phyloP scores from a whole-genome alignment of 202 grass and related monocot genomes.

The Zoysia matrella region DNA sequence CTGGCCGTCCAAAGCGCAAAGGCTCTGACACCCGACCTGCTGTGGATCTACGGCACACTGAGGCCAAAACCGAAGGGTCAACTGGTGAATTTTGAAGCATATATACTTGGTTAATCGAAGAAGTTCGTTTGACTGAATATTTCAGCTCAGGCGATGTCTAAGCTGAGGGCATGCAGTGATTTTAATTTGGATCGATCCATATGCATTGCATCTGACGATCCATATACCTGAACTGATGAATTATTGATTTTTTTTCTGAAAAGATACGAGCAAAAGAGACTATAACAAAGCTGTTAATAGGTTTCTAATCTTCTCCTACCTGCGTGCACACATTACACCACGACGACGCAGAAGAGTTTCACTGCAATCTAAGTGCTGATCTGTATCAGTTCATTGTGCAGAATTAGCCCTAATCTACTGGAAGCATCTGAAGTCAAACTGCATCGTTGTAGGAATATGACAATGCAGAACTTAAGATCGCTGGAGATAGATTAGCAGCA shows the following conservation, averaged over 20 bases:
- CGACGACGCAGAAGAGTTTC: neutral
- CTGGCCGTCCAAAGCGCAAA: slow-evolving; percentile 43
- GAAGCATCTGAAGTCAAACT: slow-evolving; percentile 11
- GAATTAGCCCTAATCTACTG: neutral
- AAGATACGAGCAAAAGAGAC: neutral
- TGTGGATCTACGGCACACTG: slow-evolving; percentile 30
- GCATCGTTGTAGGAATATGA: no score
- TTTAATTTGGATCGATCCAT: neutral
- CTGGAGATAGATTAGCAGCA: neutral
- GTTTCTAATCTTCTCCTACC: neutral
- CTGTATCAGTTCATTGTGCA: neutral
- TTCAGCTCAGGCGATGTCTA: neutral
- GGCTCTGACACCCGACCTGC: slow-evolving; percentile 35
- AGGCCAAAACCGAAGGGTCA: slow-evolving; percentile 7
- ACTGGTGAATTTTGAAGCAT: neutral
- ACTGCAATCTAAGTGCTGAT: neutral
- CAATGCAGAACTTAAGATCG: neutral
- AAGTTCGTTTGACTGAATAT: slow-evolving; percentile 46
- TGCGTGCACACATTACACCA: neutral
- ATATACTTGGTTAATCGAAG: neutral
- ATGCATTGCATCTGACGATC: slow-evolving; percentile 27
- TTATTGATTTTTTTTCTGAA: no score
- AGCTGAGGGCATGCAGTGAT: neutral
- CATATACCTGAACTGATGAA: neutral
- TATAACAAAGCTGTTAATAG: neutral